Conservation (phyloP, 2,329 filamentous ascomycete genomes). For the Phoma herbarum region DNA sequence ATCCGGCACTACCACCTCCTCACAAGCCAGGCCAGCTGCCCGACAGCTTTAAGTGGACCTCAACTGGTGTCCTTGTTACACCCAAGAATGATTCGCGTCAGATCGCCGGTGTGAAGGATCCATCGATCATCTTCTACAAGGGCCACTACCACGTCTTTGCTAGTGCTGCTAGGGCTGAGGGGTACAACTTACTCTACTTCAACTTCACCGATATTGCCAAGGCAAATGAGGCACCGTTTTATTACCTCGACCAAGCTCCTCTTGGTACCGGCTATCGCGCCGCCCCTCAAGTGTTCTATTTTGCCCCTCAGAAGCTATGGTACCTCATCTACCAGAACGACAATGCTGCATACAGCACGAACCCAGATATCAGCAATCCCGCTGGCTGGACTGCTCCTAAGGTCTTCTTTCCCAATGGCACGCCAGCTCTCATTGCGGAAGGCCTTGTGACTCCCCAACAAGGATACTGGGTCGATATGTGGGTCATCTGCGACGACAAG, state of each 20-base stretch:
- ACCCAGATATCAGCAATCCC: constrained; percentile 53
- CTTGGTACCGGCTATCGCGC: constrained; percentile 55
- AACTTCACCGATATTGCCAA: constrained; percentile 51
- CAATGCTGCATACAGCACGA: constrained; percentile 56
- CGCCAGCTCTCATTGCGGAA: constrained; percentile 37
- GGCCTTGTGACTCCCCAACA: constrained; percentile 18
- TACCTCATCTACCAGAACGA: constrained; percentile 56
- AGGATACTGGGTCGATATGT: constrained; percentile 57
- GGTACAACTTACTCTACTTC: constrained; percentile 55
- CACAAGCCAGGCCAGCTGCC: constrained; percentile 1
- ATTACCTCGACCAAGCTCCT: constrained; percentile 51
- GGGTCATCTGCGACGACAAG: constrained; percentile 53
- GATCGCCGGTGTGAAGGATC: constrained; percentile 48
- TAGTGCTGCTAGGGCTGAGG: constrained; percentile 47
- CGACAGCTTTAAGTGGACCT: constrained; percentile 9
- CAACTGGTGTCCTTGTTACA: constrained; percentile 1
- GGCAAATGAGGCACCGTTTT: constrained; percentile 46
- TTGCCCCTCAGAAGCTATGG: constrained; percentile 54
- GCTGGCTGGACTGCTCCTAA: constrained; percentile 52
- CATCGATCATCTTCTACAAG: constrained; percentile 51
- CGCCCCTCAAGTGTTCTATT: constrained; percentile 55
- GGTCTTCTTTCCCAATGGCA: constrained; percentile 49
- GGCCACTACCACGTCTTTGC: constrained; percentile 55
- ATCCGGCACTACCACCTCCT: not conserved
- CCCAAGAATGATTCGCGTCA: constrained; percentile 42